Evolutionary conservation across 352 stramenopile species (phyloP).

Genomic region (Phytopythium aichiense): DNA sequence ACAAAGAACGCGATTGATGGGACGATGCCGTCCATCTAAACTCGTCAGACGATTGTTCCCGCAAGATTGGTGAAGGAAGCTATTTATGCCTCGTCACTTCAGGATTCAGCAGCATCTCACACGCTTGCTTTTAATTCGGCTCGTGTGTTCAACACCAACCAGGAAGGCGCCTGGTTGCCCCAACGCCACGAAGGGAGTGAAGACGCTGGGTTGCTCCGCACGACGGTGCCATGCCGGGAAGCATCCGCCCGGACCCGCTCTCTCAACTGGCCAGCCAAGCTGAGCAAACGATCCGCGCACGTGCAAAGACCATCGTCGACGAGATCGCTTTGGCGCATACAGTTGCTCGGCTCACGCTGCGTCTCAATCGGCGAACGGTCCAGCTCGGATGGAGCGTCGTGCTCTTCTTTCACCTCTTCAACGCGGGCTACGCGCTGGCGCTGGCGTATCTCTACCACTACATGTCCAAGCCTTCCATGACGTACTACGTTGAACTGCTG

Average conservation of each 20-base stretch:
- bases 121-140: not conserved
- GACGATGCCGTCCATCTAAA: not conserved
- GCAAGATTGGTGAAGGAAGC: not conserved
- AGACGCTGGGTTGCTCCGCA: not conserved
- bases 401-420: conserved; percentile 30
- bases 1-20: not conserved
- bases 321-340: conserved; percentile 19
- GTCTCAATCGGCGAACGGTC: conserved; percentile 14
- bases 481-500: conserved; percentile 23
- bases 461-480: conserved; percentile 21
- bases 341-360: conserved; percentile 14
- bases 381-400: conserved; percentile 17
- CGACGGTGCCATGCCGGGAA: not conserved
- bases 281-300: conserved; percentile 10
- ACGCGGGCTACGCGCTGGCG: conserved; percentile 17
- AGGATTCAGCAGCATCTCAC: not conserved
- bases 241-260: conserved; percentile 5
- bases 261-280: conserved; percentile 13
- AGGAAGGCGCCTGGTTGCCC: not conserved
- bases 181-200: not conserved
- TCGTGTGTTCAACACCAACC: not conserved
- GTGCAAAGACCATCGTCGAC: conserved; percentile 14
- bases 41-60: not conserved
- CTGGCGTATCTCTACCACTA: conserved; percentile 26
- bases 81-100: not conserved